phyloP scores from a whole-genome alignment of 192 early-diverging fungal species.

The Neocallimastix lanati region DNA sequence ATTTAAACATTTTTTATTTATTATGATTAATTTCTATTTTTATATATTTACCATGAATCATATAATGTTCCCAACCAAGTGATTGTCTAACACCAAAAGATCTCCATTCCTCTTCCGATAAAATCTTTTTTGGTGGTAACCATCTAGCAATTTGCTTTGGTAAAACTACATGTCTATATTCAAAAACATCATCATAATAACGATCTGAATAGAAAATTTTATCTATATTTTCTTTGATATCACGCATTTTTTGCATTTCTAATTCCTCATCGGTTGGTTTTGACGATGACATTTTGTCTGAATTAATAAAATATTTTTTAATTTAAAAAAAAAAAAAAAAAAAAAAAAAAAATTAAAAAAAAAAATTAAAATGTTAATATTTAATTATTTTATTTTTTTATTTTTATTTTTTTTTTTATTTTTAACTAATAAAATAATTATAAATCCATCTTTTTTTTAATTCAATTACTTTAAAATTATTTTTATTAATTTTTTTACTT shows the following conservation, averaged over 20 bases:
- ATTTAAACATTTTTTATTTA: too few relatives aligned
- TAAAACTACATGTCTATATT: conserved; percentile 4
- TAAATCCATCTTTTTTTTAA: too few relatives aligned
- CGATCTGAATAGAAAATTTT: not conserved
- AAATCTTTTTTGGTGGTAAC: conserved; percentile 5
- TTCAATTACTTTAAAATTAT: too few relatives aligned
- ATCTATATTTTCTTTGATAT: not conserved
- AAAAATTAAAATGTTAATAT: too few relatives aligned
- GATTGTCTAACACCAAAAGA: conserved; percentile 5
- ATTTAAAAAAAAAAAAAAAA: too few relatives aligned
- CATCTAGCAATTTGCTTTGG: conserved; percentile 6
- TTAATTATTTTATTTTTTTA: too few relatives aligned
- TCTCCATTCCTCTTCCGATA: conserved; percentile 9
- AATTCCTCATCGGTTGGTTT: not conserved
- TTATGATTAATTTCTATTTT: too few relatives aligned
- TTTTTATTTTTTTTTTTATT: too few relatives aligned
- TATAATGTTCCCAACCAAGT: conserved; percentile 9
- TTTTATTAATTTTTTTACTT: too few relatives aligned
- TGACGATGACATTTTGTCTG: not conserved
- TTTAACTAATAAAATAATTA: too few relatives aligned
- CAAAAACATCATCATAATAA: not conserved
- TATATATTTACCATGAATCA: conserved; percentile 5
- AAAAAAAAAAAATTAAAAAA: too few relatives aligned
- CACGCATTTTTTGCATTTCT: not conserved
- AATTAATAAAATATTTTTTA: too few relatives aligned